Percentiles rank a stretch among this genome's conserved stretches.
phyloP scores from a whole-genome alignment of 176 grass and related monocot genomes.

The Elaeis guineensis region DNA sequence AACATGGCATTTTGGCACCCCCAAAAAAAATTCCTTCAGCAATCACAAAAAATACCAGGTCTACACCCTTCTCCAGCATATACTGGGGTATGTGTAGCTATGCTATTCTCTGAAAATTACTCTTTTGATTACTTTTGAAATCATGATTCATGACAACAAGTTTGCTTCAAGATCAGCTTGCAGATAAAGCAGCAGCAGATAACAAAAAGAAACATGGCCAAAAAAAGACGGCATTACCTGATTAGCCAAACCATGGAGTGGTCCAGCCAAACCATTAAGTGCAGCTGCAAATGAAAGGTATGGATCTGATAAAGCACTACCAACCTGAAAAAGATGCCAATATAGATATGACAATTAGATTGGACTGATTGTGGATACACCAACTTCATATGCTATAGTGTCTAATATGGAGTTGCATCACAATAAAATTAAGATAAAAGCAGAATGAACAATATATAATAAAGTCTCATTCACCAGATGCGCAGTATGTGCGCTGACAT shows the following conservation, averaged over 20 bases:
- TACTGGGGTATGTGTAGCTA: no score
- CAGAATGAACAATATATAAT: constrained; percentile 15
- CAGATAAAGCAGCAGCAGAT: neutral
- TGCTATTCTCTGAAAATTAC: no score
- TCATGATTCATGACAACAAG: no score
- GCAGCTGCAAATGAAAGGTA: constrained; percentile 93
- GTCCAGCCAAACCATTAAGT: constrained; percentile 89
- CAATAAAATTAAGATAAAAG: neutral
- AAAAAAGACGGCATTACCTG: constrained; percentile 37
- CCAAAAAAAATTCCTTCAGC: no score
- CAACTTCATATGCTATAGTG: no score
- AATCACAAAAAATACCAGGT: no score
- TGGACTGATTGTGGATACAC: no score
- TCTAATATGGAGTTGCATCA: no score
- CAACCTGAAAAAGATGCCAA: constrained; percentile 52
- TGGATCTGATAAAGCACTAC: constrained; percentile 87
- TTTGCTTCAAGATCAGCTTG: neutral
- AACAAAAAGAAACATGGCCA: neutral
- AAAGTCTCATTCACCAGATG: constrained; percentile 68
- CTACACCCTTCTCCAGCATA: no score
- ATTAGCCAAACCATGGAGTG: constrained; percentile 90
- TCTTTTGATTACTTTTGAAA: no score
- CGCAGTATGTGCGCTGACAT: constrained; percentile 96
- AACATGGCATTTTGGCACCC: no score
- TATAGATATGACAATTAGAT: neutral